Evolutionary conservation across 2,329 filamentous ascomycete genomes (phyloP).

Genomic region (Hymenoscyphus occultus): DNA sequence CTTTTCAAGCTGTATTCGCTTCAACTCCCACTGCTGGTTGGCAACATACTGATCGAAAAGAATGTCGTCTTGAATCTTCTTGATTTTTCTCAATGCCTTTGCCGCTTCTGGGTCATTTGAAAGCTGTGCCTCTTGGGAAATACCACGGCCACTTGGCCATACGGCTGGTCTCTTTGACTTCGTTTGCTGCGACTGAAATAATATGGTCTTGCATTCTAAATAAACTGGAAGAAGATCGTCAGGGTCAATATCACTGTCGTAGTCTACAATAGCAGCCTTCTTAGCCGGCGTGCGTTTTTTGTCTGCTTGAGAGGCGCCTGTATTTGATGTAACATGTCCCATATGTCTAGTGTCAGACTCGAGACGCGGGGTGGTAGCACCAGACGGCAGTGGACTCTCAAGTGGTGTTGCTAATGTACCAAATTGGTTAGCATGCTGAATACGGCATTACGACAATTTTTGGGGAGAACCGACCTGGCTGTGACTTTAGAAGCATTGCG

Average conservation of each 20-base stretch:
- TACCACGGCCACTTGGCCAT: conserved; percentile 18
- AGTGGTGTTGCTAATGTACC: conserved; percentile 31
- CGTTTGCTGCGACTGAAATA: conserved; percentile 60
- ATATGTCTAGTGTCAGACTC: conserved; percentile 34
- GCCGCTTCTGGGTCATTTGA: conserved; percentile 45
- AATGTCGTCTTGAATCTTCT: conserved; percentile 73
- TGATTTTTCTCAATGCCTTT: conserved; percentile 70
- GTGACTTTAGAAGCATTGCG: conserved; percentile 28
- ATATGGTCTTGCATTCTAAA: conserved; percentile 66
- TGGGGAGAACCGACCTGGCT: conserved; percentile 28
- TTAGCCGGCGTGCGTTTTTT: conserved; percentile 19
- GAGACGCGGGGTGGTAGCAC: conserved; percentile 33
- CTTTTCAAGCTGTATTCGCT: conserved; percentile 58
- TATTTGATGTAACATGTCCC: conserved; percentile 15
- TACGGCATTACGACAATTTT: conserved; percentile 2
- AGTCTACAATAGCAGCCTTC: conserved; percentile 42
- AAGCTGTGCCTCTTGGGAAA: conserved; percentile 18
- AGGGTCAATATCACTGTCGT: conserved; percentile 69
- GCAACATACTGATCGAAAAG: conserved; percentile 68
- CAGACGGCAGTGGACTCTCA: conserved; percentile 35
- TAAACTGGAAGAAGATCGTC: conserved; percentile 75
- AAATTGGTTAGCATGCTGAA: conserved; percentile 16
- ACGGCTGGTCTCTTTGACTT: conserved; percentile 40
- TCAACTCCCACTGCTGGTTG: conserved; percentile 62
- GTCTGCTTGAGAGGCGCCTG: conserved; percentile 16